Percentiles rank a stretch among this genome's conserved stretches.
phyloP scores from a whole-genome alignment of 2,329 filamentous ascomycete genomes.

The Magnaporthiopsis poae region DNA sequence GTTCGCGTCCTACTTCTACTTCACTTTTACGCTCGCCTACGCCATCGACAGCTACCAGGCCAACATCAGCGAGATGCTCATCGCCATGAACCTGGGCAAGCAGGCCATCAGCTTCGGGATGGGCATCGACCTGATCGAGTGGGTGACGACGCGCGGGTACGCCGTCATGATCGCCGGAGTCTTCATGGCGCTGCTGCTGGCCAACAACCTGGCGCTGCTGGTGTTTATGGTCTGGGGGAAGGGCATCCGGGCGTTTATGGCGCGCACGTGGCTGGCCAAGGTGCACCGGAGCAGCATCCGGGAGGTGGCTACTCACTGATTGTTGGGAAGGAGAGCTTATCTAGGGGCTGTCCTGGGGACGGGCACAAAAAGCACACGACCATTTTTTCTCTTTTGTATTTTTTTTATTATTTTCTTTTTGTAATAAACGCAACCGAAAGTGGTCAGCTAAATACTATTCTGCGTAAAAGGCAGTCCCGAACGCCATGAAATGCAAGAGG shows the following conservation, averaged over 20 bases:
- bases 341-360: too few relatives aligned
- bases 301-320: constrained; percentile 22
- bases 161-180: constrained; percentile 40
- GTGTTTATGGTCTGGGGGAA: constrained; percentile 43
- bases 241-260: constrained; percentile 35
- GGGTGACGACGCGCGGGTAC: constrained; percentile 39
- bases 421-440: neutral
- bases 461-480: neutral
- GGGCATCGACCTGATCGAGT: constrained; percentile 39
- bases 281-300: constrained; percentile 29
- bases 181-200: constrained; percentile 37
- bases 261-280: constrained; percentile 36
- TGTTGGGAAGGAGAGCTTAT: neutral
- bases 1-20: constrained; percentile 44
- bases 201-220: constrained; percentile 38
- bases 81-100: constrained; percentile 48
- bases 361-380: neutral
- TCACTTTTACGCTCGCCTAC: constrained; percentile 50
- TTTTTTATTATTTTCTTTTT: neutral
- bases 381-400: too few relatives aligned
- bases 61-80: constrained; percentile 54
- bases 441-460: neutral
- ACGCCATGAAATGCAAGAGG: neutral
- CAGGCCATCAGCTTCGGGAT: constrained; percentile 46
- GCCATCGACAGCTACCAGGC: constrained; percentile 49